Evolutionary conservation across 106 monocot species (phyloP).

Genomic region (Dendrobium huoshanense): DNA sequence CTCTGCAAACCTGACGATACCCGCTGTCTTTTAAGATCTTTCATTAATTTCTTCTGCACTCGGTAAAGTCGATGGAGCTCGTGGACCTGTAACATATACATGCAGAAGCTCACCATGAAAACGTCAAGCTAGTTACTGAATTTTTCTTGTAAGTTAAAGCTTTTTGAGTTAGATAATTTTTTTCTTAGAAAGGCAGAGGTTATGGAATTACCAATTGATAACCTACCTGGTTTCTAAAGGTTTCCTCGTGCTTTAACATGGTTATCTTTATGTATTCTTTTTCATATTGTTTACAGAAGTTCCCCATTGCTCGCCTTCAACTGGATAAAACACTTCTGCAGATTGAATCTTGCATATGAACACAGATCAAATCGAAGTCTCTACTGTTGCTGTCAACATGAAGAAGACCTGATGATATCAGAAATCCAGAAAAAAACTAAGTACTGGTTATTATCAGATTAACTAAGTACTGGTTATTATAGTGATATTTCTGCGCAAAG

Average conservation of each 20-base stretch:
- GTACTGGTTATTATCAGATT: not conserved
- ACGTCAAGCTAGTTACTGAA: not conserved
- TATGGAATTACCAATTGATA: not conserved
- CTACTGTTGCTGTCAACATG: not conserved
- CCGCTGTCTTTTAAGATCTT: slow-evolving; percentile 15
- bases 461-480: not conserved
- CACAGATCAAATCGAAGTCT: not conserved
- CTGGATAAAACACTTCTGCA: not conserved
- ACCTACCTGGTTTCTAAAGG: slow-evolving; percentile 48
- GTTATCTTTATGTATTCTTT: slow-evolving; percentile 51
- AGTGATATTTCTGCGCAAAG: too few species aligned
- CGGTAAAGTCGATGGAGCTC: slow-evolving; percentile 58
- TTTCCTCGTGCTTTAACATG: slow-evolving; percentile 59
- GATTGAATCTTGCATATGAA: not conserved
- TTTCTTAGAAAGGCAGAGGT: too few species aligned
- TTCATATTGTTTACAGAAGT: slow-evolving; percentile 14
- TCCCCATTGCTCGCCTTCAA: slow-evolving; percentile 21
- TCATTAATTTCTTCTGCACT: slow-evolving; percentile 45
- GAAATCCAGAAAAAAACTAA: not conserved
- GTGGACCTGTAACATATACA: slow-evolving; percentile 28
- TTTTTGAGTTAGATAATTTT: not conserved
- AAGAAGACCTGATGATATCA: not conserved
- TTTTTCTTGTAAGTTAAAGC: not conserved
- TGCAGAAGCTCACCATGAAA: not conserved
- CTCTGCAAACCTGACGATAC: not conserved